Conservation (phyloP, 495 filamentous ascomycete genomes). For the Lentithecium fluviatile region DNA sequence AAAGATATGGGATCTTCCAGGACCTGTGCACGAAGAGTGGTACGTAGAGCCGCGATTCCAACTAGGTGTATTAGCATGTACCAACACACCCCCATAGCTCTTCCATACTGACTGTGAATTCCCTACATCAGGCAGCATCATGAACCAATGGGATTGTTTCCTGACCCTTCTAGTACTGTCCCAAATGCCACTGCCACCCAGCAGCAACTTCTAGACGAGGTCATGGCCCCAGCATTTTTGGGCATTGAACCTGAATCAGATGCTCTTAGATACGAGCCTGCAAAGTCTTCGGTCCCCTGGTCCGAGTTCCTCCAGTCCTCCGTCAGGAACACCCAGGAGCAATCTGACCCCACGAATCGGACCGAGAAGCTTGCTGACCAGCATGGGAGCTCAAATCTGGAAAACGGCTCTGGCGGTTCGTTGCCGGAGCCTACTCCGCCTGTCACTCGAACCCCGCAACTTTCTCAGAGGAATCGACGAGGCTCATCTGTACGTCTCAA, state of each 20-base stretch:
- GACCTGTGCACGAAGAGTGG: conserved; percentile 17
- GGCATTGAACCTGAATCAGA: conserved; percentile 6
- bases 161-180: conserved; percentile 33
- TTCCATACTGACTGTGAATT: no score
- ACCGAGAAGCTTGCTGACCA: background rate
- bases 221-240: conserved; percentile 18
- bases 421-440: no score
- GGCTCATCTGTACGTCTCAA: conserved; percentile 4
- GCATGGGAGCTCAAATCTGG: background rate
- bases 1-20: conserved; percentile 16
- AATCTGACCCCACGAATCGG: background rate
- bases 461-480: conserved; percentile 8
- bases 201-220: conserved; percentile 32
- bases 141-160: conserved; percentile 31
- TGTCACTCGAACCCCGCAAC: background rate
- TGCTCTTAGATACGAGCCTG: conserved; percentile 8
- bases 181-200: conserved; percentile 35
- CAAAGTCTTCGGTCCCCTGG: conserved; percentile 34
- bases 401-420: no score
- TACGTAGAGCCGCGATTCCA: no score
- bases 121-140: conserved; percentile 13
- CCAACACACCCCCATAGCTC: no score
- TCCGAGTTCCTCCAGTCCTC: conserved; percentile 31
- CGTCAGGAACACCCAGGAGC: background rate
- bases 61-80: no score